A percentile compares a stretch with the other conserved stretches of the same genome.
phyloP scores from a whole-genome alignment of 495 filamentous ascomycete genomes.

The Aspergillus ellipticus region DNA sequence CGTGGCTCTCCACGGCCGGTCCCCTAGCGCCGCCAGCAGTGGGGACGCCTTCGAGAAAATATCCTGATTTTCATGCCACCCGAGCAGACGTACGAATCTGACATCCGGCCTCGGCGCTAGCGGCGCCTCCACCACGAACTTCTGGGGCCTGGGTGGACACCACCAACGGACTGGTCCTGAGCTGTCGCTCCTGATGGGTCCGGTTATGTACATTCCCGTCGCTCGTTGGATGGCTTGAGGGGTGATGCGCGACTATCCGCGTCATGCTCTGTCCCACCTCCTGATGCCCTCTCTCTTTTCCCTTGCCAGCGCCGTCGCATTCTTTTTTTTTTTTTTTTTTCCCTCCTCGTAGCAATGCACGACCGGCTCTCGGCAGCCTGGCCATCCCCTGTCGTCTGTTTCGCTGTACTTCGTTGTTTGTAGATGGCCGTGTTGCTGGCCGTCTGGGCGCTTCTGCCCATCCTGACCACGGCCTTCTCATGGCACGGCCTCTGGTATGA shows the following conservation, averaged over 20 bases:
- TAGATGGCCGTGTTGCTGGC: constrained; percentile 5
- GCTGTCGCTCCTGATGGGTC: not conserved
- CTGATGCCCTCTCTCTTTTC: not conserved
- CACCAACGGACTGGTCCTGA: not conserved
- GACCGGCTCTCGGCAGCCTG: not conserved
- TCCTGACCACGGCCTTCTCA: constrained; percentile 8
- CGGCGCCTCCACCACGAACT: not conserved
- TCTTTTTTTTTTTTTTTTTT: too few species aligned
- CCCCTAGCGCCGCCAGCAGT: not conserved
- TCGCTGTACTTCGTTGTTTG: too few species aligned
- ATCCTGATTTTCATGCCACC: not conserved
- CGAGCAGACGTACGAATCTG: not conserved
- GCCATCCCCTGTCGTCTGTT: not conserved
- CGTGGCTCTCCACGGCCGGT: not conserved
- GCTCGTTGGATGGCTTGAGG: not conserved
- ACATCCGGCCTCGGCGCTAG: not conserved
- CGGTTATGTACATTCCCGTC: not conserved
- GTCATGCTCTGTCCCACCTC: constrained; percentile 1
- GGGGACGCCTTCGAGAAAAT: not conserved
- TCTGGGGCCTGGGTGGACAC: not conserved
- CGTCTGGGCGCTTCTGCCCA: constrained; percentile 1
- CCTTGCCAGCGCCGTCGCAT: not conserved
- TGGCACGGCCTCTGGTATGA: constrained; percentile 12
- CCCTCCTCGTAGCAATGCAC: too few species aligned
- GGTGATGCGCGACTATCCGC: not conserved